These are phyloP conservation scores for Aspergillus phoenicis DNA, from an alignment of 2,329 filamentous ascomycete genomes.

Conservation along the genomic window DNA sequence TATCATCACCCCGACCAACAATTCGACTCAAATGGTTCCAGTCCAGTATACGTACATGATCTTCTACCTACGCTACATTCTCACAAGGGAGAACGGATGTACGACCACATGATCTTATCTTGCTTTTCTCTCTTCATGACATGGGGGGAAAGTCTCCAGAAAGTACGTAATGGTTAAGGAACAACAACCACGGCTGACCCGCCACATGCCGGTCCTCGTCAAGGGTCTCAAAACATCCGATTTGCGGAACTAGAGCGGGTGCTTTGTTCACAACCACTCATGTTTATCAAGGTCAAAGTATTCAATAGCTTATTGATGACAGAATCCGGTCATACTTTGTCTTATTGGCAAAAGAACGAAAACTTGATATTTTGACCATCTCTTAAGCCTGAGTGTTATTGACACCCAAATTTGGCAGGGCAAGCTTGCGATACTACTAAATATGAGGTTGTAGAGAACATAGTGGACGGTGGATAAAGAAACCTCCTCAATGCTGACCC, in stretches of 20 bases:
- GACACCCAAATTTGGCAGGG: not conserved
- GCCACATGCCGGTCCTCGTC: not conserved
- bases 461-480: not conserved
- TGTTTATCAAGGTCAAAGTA: not conserved
- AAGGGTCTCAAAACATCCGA: not conserved
- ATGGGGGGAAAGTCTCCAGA: not conserved
- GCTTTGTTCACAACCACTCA: not conserved
- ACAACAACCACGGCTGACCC: not conserved
- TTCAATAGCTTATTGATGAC: not conserved
- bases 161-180: not conserved
- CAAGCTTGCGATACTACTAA: not conserved
- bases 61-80: not conserved
- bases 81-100: no score
- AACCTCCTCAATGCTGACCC: not conserved
- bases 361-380: not conserved
- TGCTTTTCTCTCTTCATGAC: not conserved
- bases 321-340: not conserved
- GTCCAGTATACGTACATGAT: not conserved
- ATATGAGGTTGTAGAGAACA: no score
- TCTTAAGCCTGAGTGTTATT: not conserved
- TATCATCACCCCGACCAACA: not conserved
- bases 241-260: not conserved
- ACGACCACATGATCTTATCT: no score
- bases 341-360: not conserved
- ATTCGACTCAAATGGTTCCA: not conserved